Percentiles rank a stretch among this genome's conserved stretches.
Evolutionary conservation across 2,329 filamentous ascomycete species (phyloP).

Genomic region (Aspergillus sojae): DNA sequence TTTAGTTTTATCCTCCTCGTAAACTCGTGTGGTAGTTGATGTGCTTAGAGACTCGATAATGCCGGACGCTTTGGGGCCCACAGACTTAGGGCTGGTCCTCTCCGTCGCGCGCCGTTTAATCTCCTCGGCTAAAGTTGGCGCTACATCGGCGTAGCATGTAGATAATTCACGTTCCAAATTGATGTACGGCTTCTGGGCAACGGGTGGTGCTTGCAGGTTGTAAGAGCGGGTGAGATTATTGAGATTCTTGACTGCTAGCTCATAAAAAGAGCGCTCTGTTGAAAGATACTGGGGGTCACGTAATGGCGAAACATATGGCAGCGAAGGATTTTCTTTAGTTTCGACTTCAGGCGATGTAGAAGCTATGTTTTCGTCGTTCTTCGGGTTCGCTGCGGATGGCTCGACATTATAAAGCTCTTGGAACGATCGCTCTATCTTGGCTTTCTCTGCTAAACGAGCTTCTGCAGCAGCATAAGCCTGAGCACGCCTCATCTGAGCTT

Average conservation of each 20-base stretch:
- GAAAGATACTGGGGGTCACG: conserved; percentile 77
- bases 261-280: conserved; percentile 73
- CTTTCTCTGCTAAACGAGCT: conserved; percentile 36
- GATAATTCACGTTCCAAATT: conserved; percentile 78
- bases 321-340: conserved; percentile 19
- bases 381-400: conserved; percentile 23
- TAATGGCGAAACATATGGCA: conserved; percentile 63
- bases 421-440: conserved; percentile 29
- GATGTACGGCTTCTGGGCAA: conserved; percentile 93
- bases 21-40: conserved; percentile 58
- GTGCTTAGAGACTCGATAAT: conserved; percentile 64
- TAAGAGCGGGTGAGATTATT: conserved; percentile 83
- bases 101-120: conserved; percentile 69
- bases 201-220: conserved; percentile 89
- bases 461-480: conserved; percentile 77
- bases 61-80: conserved; percentile 43
- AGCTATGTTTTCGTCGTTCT: conserved; percentile 29
- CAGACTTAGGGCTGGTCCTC: conserved; percentile 42
- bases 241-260: conserved; percentile 73
- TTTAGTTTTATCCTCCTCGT: conserved; percentile 72
- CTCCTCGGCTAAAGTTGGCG: conserved; percentile 70
- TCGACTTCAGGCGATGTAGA: background rate
- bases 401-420: conserved; percentile 12
- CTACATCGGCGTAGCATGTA: conserved; percentile 82
- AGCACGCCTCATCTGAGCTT: conserved; percentile 72